Evolutionary conservation across 129 eudicot genomes (phyloP).

Genomic region (Centrapalus pauciflorus): DNA sequence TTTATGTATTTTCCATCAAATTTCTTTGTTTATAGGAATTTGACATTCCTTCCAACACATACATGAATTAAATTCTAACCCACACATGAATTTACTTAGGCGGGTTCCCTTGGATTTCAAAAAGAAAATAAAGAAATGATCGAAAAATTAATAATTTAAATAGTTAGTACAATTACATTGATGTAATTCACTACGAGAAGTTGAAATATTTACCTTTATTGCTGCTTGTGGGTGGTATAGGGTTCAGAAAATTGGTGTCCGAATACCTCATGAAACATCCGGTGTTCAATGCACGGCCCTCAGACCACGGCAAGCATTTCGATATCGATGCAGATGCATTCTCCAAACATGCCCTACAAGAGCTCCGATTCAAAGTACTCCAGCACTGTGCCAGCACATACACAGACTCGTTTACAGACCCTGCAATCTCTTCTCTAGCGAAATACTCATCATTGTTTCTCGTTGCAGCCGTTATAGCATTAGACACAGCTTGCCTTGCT

Average conservation of each 20-base stretch:
- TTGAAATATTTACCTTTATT: conserved; percentile 40
- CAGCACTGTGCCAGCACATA: conserved; percentile 78
- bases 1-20: no score
- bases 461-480: conserved; percentile 36
- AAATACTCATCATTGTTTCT: conserved; percentile 23
- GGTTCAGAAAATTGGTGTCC: conserved; percentile 66
- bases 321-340: conserved; percentile 43
- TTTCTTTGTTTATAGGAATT: no score
- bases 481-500: conserved; percentile 38
- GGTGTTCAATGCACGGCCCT: conserved; percentile 65
- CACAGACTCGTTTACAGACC: conserved; percentile 27
- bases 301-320: conserved; percentile 64
- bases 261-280: conserved; percentile 90
- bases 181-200: no score
- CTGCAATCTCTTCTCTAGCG: conserved; percentile 40
- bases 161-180: no score
- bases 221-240: conserved; percentile 33
- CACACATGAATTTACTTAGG: no score
- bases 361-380: conserved; percentile 48
- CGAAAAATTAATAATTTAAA: no score
- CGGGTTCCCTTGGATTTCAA: no score
- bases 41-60: no score
- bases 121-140: no score
- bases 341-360: conserved; percentile 57
- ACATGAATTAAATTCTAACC: no score